Conservation (phyloP, 331 rosid genomes). For the Stylosanthes scabra region DNA sequence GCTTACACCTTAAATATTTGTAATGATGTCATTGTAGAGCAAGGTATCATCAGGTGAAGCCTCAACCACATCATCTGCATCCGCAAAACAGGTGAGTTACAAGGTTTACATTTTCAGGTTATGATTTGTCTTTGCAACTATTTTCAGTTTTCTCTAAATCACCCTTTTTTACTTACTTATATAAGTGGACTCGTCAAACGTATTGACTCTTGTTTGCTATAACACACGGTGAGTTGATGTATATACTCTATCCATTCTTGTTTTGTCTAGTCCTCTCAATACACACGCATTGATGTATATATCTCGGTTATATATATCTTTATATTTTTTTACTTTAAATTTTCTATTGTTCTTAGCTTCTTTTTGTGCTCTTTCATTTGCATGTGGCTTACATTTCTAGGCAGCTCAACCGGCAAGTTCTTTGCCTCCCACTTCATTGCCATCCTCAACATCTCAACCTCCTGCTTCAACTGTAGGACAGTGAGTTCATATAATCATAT, state of each 20-base stretch:
- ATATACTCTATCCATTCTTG: conserved; percentile 3
- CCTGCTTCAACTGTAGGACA: conserved; percentile 29
- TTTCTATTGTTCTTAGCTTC: conserved; percentile 20
- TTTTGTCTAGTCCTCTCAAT: not conserved
- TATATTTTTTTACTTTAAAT: not conserved
- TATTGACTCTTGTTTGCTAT: conserved; percentile 18
- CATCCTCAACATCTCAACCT: conserved; percentile 33
- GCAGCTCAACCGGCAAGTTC: conserved; percentile 42
- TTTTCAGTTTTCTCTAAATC: not conserved
- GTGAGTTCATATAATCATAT: conserved; percentile 42
- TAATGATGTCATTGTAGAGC: conserved; percentile 28
- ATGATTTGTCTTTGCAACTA: not conserved
- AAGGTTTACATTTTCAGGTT: not conserved
- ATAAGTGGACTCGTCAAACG: conserved; percentile 3
- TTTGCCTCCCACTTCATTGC: conserved; percentile 38
- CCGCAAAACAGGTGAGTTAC: conserved; percentile 34
- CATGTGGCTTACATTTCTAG: conserved; percentile 34
- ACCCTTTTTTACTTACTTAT: not conserved
- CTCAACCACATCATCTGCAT: conserved; percentile 39
- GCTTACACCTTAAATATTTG: conserved; percentile 14
- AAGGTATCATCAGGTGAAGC: conserved; percentile 42
- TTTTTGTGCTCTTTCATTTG: conserved; percentile 12
- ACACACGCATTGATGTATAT: too few relatives aligned
- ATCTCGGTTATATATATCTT: not conserved
- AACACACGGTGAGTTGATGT: conserved; percentile 6